Evolutionary conservation across 306 rosid genomes (phyloP).

Genomic region (Astragalus glycyphyllos): DNA sequence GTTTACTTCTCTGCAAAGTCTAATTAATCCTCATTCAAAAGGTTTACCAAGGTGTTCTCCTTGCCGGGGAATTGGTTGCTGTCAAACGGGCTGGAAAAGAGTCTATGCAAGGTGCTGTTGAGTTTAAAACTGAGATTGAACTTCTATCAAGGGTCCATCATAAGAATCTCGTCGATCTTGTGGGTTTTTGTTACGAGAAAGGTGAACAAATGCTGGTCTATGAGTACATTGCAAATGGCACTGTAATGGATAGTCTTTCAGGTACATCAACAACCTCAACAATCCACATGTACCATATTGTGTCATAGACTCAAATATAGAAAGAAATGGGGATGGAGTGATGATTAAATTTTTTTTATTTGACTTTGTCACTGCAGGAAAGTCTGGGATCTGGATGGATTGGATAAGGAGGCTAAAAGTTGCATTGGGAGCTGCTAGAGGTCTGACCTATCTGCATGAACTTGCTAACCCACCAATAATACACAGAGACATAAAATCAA

Average conservation of each 20-base stretch:
- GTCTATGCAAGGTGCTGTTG: conserved; percentile 72
- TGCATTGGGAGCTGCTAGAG: conserved; percentile 76
- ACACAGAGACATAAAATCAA: conserved; percentile 85
- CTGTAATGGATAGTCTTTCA: conserved; percentile 66
- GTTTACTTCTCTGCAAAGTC: conserved; percentile 13
- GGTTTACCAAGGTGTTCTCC: conserved; percentile 74
- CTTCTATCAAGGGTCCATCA: conserved; percentile 91
- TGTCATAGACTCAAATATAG: background rate
- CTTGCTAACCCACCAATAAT: conserved; percentile 83
- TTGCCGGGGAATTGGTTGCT: conserved; percentile 69
- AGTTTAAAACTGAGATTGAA: conserved; percentile 88
- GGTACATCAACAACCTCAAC: conserved; percentile 58
- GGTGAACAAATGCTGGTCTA: conserved; percentile 90
- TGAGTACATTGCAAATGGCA: conserved; percentile 76
- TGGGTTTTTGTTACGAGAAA: conserved; percentile 79
- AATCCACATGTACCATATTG: conserved; percentile 28
- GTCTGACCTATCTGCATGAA: conserved; percentile 83
- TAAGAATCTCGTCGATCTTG: conserved; percentile 75
- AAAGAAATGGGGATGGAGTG: too few relatives aligned
- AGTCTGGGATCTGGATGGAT: conserved; percentile 69
- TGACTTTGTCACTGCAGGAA: conserved; percentile 56
- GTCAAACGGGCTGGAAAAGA: conserved; percentile 71
- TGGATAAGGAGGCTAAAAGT: conserved; percentile 77
- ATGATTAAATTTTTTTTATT: background rate
- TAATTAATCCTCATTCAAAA: conserved; percentile 42